Evolutionary conservation across 2,329 filamentous ascomycete species (phyloP), one percentile per base, ranked within the genome.

Genomic region (Cytospora chrysosperma): DNA sequence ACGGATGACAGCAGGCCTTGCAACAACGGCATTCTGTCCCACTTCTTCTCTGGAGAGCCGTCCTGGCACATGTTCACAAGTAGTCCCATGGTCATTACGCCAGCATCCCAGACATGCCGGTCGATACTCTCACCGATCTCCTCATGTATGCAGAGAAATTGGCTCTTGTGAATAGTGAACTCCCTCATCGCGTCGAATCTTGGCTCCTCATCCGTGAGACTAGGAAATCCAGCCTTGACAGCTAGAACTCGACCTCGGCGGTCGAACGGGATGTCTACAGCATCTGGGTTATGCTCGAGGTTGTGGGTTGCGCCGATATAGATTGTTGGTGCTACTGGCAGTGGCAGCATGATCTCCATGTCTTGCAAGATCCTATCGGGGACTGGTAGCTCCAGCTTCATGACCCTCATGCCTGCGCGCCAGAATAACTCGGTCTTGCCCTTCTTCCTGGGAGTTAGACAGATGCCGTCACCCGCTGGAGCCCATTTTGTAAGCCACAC

Each of bases 51-150:
- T 9, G 47, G 34, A 26, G 12, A 27, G 24, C 26, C 26, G 50
- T 30, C 21, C 26, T 37, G 40, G 43, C 59, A 59, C 37, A 70
- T 52, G 6, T 64, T 59, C 12, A 58, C 12, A n/a, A 65, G 21
- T 13, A 76, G 69, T 1, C 75, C 75, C 1, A 78, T 73, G 1
- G 80, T 78, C 7, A 82, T 74, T 12, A 86, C 73, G 0, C 84
- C 84, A 1, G 79, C 83, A 59, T 87, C 84, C 84, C 84, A 87
- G 7, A 86, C 76, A 65, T 86, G 84, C 3, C 84, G 79, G 0
- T 84, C 83, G 61, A 87, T 86, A 69, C 82, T 85, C 72, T 86
- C 83, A 17, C 83, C 84, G 12, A 86, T 79, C 59, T 85, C 82
- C 65, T 87, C 85, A 59, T 83, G 80, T 5, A 86, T 72, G 5